Conservation (phyloP, 1,284 basidiomycete species). For the Ceratobasidium sp. region DNA sequence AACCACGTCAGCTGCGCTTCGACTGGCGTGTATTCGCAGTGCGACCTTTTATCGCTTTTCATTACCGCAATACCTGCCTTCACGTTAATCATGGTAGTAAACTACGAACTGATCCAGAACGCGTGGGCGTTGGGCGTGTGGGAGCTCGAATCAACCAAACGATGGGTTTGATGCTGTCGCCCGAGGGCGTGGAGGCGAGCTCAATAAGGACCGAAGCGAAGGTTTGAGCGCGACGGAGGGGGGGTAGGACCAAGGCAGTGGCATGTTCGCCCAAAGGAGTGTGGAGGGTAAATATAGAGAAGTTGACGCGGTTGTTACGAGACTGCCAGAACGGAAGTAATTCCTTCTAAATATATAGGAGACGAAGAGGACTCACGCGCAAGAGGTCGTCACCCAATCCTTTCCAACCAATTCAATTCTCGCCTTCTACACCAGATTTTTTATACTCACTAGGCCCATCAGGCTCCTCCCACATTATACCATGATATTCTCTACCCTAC, state of each 20-base stretch:
- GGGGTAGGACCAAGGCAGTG: slow-evolving; percentile 95
- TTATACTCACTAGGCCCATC: slow-evolving; percentile 86
- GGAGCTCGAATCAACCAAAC: slow-evolving; percentile 93
- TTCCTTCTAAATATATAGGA: slow-evolving; percentile 41
- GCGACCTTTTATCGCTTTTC: slow-evolving; percentile 91
- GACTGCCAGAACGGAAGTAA: slow-evolving; percentile 64
- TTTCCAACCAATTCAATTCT: slow-evolving; percentile 95
- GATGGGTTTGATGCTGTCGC: slow-evolving; percentile 99
- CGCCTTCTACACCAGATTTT: slow-evolving; percentile 96
- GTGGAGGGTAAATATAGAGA: slow-evolving; percentile 90
- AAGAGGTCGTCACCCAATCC: slow-evolving; percentile 84
- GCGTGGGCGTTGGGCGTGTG: slow-evolving; percentile 90
- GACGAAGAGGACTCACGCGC: slow-evolving; percentile 67
- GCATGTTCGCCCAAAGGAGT: slow-evolving; percentile 99
- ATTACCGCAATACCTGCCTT: slow-evolving; percentile 98
- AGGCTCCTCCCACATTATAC: slow-evolving; percentile 90
- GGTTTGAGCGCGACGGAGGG: slow-evolving; percentile 95
- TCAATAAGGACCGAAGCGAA: slow-evolving; percentile 92
- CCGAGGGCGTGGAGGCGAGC: slow-evolving; percentile 94
- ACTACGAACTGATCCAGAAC: slow-evolving; percentile 94
- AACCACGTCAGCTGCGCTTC: slow-evolving; percentile 98
- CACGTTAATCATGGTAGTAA: slow-evolving; percentile 91
- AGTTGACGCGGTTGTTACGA: slow-evolving; percentile 94
- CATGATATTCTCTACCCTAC: slow-evolving; percentile 90
- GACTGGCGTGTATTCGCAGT: slow-evolving; percentile 92